Conservation (phyloP, 306 rosid genomes). For the Potentilla sterilis region DNA sequence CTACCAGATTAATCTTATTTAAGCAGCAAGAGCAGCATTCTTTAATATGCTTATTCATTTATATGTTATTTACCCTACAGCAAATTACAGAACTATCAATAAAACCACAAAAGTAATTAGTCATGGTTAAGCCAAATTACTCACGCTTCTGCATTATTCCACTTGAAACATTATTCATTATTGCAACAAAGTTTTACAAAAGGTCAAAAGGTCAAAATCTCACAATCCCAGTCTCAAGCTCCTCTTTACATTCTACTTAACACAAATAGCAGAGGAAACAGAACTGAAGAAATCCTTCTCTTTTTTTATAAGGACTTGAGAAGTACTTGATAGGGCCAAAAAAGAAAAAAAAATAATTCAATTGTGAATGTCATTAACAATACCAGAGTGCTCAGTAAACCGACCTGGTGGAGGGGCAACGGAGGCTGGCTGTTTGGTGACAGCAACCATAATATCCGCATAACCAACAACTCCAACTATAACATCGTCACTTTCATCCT, state of each 20-base stretch:
- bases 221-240: not conserved
- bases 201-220: not conserved
- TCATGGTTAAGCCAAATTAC: not conserved
- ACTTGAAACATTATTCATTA: constrained; percentile 3
- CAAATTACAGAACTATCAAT: not conserved
- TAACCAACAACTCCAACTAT: constrained; percentile 88
- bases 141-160: not conserved
- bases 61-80: not conserved
- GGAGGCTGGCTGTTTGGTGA: constrained; percentile 61
- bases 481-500: constrained; percentile 68
- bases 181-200: constrained; percentile 2
- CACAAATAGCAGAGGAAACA: constrained; percentile 6
- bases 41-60: not conserved
- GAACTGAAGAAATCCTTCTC: not conserved
- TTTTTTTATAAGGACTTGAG: too few relatives aligned
- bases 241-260: not conserved
- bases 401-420: constrained; percentile 38
- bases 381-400: constrained; percentile 42
- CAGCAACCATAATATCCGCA: constrained; percentile 78
- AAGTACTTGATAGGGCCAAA: not conserved
- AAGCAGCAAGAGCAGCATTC: not conserved
- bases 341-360: constrained; percentile 18
- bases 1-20: constrained; percentile 13
- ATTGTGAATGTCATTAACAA: constrained; percentile 45
- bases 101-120: not conserved